Evolutionary conservation across 257 asterid species (phyloP).

Genomic region (Nicotiana noctiflora): DNA sequence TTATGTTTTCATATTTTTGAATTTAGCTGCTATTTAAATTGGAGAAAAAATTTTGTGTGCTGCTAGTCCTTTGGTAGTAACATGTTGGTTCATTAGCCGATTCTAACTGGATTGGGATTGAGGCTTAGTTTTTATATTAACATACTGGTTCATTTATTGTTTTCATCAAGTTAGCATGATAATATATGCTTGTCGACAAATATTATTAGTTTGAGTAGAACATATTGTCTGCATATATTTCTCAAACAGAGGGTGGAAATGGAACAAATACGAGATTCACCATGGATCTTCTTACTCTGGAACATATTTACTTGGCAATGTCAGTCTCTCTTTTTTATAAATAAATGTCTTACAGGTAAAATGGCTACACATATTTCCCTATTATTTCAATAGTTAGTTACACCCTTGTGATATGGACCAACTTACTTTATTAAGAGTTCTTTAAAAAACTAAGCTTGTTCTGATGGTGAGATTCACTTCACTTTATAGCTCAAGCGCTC

Average conservation of each 20-base stretch:
- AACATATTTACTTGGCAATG: not conserved
- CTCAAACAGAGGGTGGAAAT: not conserved
- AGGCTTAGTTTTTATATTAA: not conserved
- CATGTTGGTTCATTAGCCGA: not conserved
- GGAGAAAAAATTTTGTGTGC: not conserved
- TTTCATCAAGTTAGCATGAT: not conserved
- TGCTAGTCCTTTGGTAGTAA: not conserved
- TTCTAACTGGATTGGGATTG: not conserved
- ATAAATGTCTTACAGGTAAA: not conserved
- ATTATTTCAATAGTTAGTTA: not conserved
- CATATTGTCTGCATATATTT: not conserved
- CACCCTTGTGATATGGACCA: not conserved
- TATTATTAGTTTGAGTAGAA: not conserved
- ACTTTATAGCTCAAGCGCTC: not conserved
- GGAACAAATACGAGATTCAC: not conserved
- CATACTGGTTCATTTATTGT: not conserved
- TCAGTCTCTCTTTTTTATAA: not conserved
- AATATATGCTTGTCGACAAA: not conserved
- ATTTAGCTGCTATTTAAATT: not conserved
- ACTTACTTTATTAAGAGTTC: not conserved
- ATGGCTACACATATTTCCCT: not conserved
- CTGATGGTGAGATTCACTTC: not conserved
- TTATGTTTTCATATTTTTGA: not conserved
- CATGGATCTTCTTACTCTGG: not conserved
- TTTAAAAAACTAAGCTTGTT: not conserved